phyloP scores from a whole-genome alignment of 306 rosid species.

The Vigna trinervia region DNA sequence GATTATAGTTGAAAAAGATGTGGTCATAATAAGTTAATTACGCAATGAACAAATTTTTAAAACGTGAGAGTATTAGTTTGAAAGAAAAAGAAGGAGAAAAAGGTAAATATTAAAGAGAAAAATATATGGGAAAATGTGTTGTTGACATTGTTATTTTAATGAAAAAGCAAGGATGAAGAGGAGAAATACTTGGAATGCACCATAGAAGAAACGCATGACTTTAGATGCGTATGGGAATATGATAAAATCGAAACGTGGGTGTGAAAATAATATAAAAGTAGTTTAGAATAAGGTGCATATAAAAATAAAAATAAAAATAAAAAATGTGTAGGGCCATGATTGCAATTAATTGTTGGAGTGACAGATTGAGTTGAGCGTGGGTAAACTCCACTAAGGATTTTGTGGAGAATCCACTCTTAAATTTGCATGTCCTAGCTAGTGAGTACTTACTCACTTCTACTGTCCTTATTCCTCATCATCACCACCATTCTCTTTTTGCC shows the following conservation, averaged over 20 bases:
- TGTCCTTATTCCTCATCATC: slow-evolving; percentile 51
- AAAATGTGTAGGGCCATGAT: slow-evolving; percentile 39
- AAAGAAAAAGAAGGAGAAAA: neutral
- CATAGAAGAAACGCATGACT: neutral
- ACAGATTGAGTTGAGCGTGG: slow-evolving; percentile 62
- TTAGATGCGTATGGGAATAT: neutral
- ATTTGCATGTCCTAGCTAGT: slow-evolving; percentile 48
- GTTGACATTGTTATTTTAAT: neutral
- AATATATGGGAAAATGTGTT: neutral
- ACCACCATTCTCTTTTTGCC: slow-evolving; percentile 1
- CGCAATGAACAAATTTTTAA: neutral
- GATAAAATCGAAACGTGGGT: slow-evolving; percentile 3
- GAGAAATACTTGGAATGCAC: neutral
- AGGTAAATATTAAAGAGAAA: neutral
- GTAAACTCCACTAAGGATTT: slow-evolving; percentile 55
- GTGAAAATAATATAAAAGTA: neutral
- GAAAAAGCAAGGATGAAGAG: neutral
- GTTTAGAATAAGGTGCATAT: neutral
- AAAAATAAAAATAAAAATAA: neutral
- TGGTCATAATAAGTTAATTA: neutral
- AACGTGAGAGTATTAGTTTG: neutral
- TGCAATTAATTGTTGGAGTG: slow-evolving; percentile 30
- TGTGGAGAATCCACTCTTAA: slow-evolving; percentile 62
- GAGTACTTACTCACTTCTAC: slow-evolving; percentile 49
- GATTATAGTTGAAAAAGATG: neutral